These are phyloP conservation scores for Xylaria acuta DNA, from an alignment of 495 filamentous ascomycete genomes.

Conservation along the genomic window DNA sequence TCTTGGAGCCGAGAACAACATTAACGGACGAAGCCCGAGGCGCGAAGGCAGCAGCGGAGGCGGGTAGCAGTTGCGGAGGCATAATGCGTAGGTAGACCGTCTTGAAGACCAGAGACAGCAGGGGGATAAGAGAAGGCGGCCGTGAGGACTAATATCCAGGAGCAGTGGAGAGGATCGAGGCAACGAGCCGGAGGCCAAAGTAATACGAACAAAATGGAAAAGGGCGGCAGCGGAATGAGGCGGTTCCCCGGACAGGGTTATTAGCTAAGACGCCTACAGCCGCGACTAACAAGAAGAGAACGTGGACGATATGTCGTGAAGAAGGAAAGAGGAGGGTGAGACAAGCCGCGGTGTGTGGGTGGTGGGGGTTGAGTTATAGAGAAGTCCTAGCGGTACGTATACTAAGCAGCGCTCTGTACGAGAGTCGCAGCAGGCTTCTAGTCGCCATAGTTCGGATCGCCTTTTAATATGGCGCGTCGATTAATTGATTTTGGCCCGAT, in stretches of 20 bases:
- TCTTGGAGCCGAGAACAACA: slow-evolving; percentile 90
- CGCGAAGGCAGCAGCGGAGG: slow-evolving; percentile 95
- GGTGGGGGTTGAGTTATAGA: slow-evolving; percentile 53
- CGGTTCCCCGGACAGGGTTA: slow-evolving; percentile 63
- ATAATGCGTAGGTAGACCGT: slow-evolving; percentile 58
- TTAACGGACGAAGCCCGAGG: slow-evolving; percentile 90
- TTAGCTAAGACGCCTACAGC: slow-evolving; percentile 62
- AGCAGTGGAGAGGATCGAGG: slow-evolving; percentile 30
- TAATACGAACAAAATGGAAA: slow-evolving; percentile 50
- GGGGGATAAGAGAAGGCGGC: slow-evolving; percentile 9
- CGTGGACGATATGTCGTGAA: slow-evolving; percentile 54
- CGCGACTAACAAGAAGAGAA: slow-evolving; percentile 59
- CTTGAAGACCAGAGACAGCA: neutral
- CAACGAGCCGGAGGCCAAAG: slow-evolving; percentile 31
- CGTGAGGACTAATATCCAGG: slow-evolving; percentile 30
- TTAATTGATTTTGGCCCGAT: slow-evolving; percentile 27
- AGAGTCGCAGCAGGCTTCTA: slow-evolving; percentile 28
- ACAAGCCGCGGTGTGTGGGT: slow-evolving; percentile 42
- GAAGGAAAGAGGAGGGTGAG: slow-evolving; percentile 56
- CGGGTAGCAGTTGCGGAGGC: slow-evolving; percentile 90
- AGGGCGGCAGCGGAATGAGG: slow-evolving; percentile 59
- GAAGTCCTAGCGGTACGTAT: slow-evolving; percentile 25
- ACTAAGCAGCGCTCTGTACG: slow-evolving; percentile 31
- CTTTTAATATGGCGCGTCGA: slow-evolving; percentile 24
- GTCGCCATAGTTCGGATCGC: slow-evolving; percentile 27